These are phyloP conservation scores for Dinochytrium kinnereticum DNA, from an alignment of 371 early-diverging fungal genomes.

Conservation along the genomic window DNA sequence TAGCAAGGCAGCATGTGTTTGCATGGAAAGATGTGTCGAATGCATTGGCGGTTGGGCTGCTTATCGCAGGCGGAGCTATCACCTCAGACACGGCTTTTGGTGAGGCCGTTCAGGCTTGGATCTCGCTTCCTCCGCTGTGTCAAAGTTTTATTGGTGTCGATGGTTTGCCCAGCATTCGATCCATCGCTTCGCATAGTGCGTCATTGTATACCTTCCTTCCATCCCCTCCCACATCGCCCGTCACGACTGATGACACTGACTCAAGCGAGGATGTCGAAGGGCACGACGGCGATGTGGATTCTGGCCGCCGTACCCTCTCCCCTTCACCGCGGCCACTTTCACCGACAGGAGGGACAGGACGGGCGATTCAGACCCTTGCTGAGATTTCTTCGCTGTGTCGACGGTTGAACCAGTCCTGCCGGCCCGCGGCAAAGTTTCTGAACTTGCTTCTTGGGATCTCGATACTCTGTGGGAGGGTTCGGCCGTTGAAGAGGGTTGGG, in stretches of 20 bases:
- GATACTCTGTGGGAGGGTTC: not conserved
- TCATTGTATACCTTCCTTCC: too few species aligned
- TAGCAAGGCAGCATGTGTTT: not conserved
- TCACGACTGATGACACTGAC: too few species aligned
- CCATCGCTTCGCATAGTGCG: too few species aligned
- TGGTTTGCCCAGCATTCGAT: too few species aligned
- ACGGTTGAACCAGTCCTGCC: not conserved
- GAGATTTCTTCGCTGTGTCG: not conserved
- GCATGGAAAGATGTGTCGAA: constrained; percentile 2
- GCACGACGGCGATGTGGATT: too few species aligned
- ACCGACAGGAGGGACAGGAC: not conserved
- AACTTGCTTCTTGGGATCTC: not conserved
- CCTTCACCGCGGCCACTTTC: not conserved
- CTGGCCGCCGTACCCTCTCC: not conserved
- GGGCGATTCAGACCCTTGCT: not conserved
- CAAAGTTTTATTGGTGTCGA: too few species aligned
- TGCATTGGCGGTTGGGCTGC: not conserved
- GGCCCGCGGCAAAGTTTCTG: constrained; percentile 1
- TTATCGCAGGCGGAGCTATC: not conserved
- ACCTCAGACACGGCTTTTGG: not conserved
- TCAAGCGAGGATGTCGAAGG: too few species aligned
- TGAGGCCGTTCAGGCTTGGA: constrained; percentile 2
- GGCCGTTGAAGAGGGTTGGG: not conserved
- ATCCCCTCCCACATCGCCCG: too few species aligned
- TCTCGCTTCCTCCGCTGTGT: not conserved